These are phyloP conservation scores for Bacidia gigantensis DNA, from an alignment of 495 filamentous ascomycete genomes.

Conservation along the genomic window DNA sequence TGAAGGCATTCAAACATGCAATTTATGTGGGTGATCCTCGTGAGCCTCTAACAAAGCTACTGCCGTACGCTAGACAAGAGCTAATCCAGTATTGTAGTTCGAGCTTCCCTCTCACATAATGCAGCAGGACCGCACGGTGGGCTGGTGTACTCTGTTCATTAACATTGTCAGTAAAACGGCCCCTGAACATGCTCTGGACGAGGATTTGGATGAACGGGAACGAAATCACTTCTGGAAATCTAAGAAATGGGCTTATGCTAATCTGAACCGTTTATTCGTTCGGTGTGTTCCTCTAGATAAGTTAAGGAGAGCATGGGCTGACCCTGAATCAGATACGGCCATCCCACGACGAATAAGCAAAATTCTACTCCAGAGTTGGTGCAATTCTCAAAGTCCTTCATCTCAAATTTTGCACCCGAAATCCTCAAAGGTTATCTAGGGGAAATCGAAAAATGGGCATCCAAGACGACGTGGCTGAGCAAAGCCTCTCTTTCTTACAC, in stretches of 20 bases:
- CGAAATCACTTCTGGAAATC: conserved; percentile 98
- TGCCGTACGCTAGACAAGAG: no score
- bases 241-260: conserved; percentile 98
- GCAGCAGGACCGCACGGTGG: conserved; percentile 69
- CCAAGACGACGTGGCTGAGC: conserved; percentile 88
- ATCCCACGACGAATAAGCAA: conserved; percentile 54
- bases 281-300: conserved; percentile 38
- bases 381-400: conserved; percentile 78
- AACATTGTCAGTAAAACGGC: conserved; percentile 74
- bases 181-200: conserved; percentile 61
- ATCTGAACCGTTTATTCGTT: conserved; percentile 89
- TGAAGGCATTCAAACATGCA: conserved; percentile 95
- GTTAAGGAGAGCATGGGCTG: neutral
- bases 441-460: conserved; percentile 93
- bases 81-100: conserved; percentile 41
- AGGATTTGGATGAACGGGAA: conserved; percentile 78
- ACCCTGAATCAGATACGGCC: conserved; percentile 59
- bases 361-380: conserved; percentile 55
- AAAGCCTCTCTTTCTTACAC: conserved; percentile 85
- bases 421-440: conserved; percentile 85
- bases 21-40: conserved; percentile 61
- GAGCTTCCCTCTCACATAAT: conserved; percentile 68
- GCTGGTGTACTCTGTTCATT: conserved; percentile 91
- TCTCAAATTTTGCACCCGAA: conserved; percentile 80
- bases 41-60: no score